A percentile compares a stretch with the other conserved stretches of the same genome.
Conservation (phyloP, 495 filamentous ascomycete species). For the Penicillium salamii region DNA sequence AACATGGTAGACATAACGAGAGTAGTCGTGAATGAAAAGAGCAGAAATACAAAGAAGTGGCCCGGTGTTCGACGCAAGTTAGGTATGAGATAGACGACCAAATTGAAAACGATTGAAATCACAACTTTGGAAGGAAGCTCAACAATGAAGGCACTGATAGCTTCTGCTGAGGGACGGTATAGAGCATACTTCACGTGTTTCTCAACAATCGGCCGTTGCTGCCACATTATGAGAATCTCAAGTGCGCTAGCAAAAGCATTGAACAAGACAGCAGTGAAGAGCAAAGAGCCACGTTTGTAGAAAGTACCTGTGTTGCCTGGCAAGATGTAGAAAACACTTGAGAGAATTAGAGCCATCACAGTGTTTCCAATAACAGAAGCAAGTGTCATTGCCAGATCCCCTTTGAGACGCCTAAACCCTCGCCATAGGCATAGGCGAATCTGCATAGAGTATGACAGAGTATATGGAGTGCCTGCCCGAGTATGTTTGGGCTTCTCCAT, state of each 20-base stretch:
- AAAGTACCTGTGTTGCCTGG: slow-evolving; percentile 60
- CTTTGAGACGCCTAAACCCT: slow-evolving; percentile 64
- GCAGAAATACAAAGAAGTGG: slow-evolving; percentile 64
- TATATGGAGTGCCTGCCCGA: slow-evolving; percentile 69
- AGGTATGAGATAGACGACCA: slow-evolving; percentile 83
- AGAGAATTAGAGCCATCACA: slow-evolving; percentile 72
- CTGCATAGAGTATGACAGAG: slow-evolving; percentile 69
- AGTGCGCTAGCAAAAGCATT: slow-evolving; percentile 79
- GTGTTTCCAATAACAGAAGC: slow-evolving; percentile 70
- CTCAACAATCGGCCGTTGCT: slow-evolving; percentile 87
- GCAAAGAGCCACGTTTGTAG: slow-evolving; percentile 73
- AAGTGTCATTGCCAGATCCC: slow-evolving; percentile 70
- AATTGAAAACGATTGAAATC: slow-evolving; percentile 58
- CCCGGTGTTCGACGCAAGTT: slow-evolving; percentile 73
- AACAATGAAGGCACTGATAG: slow-evolving; percentile 76
- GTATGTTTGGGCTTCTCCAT: slow-evolving; percentile 53
- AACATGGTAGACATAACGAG: slow-evolving; percentile 74
- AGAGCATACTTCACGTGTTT: slow-evolving; percentile 89
- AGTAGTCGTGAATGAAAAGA: slow-evolving; percentile 65
- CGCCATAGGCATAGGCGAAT: slow-evolving; percentile 70
- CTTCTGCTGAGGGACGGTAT: slow-evolving; percentile 87
- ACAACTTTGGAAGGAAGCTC: slow-evolving; percentile 67
- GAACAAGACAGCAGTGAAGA: slow-evolving; percentile 85
- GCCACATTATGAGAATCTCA: slow-evolving; percentile 77
- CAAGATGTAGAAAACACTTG: slow-evolving; percentile 79